Conservation (phyloP, 768 basidiomycete genomes). For the Suillus plorans region DNA sequence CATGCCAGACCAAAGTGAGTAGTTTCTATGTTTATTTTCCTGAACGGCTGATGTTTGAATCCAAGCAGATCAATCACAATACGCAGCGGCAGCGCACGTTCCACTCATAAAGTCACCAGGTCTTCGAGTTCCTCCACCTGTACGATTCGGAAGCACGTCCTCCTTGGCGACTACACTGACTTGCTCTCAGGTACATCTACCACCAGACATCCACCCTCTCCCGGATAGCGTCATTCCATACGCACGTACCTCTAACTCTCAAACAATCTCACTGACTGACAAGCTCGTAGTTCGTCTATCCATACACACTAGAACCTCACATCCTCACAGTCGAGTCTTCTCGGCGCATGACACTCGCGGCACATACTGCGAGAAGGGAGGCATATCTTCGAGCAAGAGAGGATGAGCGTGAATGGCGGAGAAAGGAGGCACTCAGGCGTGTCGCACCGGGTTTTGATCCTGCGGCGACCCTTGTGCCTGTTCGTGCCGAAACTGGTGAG, state of each 20-base stretch:
- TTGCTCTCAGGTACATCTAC: constrained; percentile 67
- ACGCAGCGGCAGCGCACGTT: constrained; percentile 69
- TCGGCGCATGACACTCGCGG: constrained; percentile 62
- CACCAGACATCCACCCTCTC: constrained; percentile 91
- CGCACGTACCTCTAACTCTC: constrained; percentile 42
- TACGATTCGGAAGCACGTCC: background rate
- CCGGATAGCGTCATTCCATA: constrained; percentile 90
- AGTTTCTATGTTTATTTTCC: background rate
- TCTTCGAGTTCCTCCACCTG: constrained; percentile 72
- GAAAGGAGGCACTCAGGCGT: constrained; percentile 63
- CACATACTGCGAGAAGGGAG: constrained; percentile 66
- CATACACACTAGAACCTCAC: constrained; percentile 90
- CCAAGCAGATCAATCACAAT: constrained; percentile 53
- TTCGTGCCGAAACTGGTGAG: constrained; percentile 15
- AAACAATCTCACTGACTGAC: constrained; percentile 4
- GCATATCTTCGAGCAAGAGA: constrained; percentile 68
- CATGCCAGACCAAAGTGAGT: background rate
- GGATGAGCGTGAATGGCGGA: constrained; percentile 70
- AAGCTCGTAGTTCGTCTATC: constrained; percentile 84
- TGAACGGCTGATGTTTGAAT: background rate
- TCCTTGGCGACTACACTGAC: background rate
- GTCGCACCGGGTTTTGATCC: constrained; percentile 85
- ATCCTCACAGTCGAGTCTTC: constrained; percentile 74
- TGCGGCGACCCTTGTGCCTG: constrained; percentile 46
- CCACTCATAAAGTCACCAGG: constrained; percentile 94